These are phyloP conservation scores for Pythium guiyangense DNA, from an alignment of 352 stramenopile species.

Conservation along the genomic window DNA sequence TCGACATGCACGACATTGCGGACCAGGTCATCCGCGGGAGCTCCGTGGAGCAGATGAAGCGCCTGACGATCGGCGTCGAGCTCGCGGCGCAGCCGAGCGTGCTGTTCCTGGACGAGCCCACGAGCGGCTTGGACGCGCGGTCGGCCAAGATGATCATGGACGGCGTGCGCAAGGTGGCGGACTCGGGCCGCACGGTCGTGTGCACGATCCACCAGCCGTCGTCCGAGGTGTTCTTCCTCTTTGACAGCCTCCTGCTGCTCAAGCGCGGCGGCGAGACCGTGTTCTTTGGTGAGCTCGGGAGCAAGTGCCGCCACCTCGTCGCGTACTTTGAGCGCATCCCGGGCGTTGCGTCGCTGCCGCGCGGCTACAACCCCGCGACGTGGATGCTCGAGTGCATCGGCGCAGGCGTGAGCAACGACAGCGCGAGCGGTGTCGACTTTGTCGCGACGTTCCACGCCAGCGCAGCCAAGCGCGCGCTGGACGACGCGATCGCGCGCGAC, in stretches of 20 bases:
- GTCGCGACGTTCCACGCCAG: no score
- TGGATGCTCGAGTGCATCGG: constrained; percentile 23
- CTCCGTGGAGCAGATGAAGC: constrained; percentile 30
- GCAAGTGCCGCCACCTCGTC: no score
- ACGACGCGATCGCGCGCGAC: no score
- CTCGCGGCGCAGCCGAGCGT: constrained; percentile 72
- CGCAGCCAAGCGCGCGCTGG: no score
- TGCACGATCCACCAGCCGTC: constrained; percentile 1
- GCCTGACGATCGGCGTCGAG: constrained; percentile 31
- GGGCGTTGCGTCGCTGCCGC: no score
- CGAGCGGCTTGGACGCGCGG: constrained; percentile 70
- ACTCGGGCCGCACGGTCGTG: constrained; percentile 19
- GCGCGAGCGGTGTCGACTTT: no score
- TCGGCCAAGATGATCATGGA: constrained; percentile 72
- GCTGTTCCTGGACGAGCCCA: constrained; percentile 71
- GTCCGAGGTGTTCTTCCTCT: constrained; percentile 15
- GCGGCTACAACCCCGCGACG: constrained; percentile 16
- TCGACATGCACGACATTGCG: constrained; percentile 15
- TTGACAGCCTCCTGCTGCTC: constrained; percentile 82
- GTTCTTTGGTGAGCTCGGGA: constrained; percentile 38
- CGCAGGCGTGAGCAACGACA: constrained; percentile 2
- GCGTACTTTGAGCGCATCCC: no score
- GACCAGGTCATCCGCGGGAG: constrained; percentile 18
- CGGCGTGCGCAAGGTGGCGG: constrained; percentile 71
- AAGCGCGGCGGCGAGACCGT: constrained; percentile 47